Evolutionary conservation across 192 early-diverging fungal genomes (phyloP).

Genomic region (Podochytrium sp.): DNA sequence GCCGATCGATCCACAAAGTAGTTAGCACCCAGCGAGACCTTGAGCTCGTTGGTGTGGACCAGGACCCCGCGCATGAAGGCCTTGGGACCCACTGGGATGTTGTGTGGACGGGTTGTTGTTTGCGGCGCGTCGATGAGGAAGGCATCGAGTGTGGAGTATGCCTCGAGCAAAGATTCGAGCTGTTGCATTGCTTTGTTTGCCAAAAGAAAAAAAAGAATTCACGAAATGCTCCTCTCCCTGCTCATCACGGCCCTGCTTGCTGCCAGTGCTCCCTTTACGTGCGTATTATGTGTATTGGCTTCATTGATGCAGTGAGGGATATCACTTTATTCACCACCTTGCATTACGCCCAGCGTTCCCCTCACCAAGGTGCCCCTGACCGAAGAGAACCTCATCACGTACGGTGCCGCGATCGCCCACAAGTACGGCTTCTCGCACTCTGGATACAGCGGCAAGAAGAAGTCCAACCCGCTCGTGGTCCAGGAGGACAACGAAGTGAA

Average conservation of each 20-base stretch:
- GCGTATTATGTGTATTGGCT: too few species aligned
- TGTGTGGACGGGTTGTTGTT: slow-evolving; percentile 21
- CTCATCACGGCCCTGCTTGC: too few species aligned
- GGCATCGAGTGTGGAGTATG: background rate
- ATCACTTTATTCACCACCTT: too few species aligned
- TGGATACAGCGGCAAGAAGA: background rate
- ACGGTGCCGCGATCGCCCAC: slow-evolving; percentile 6
- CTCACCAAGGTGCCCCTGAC: slow-evolving; percentile 8
- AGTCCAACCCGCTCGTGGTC: slow-evolving; percentile 19
- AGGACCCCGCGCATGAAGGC: slow-evolving; percentile 88
- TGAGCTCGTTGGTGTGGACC: slow-evolving; percentile 91
- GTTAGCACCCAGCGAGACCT: slow-evolving; percentile 88
- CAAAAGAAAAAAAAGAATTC: too few species aligned
- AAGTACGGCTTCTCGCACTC: slow-evolving; percentile 3
- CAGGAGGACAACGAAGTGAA: background rate
- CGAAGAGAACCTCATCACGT: background rate
- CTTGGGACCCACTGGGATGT: slow-evolving; percentile 82
- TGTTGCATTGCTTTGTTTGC: too few species aligned
- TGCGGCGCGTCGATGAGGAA: background rate
- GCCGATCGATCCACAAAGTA: slow-evolving; percentile 87
- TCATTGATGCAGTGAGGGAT: too few species aligned
- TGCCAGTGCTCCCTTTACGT: too few species aligned
- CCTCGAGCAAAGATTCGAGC: background rate
- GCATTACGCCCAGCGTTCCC: too few species aligned
- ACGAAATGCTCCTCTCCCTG: too few species aligned